A percentile compares a stretch with the other conserved stretches of the same genome.
Conservation (phyloP, 2,329 filamentous ascomycete genomes). For the Colletotrichum liriopes region DNA sequence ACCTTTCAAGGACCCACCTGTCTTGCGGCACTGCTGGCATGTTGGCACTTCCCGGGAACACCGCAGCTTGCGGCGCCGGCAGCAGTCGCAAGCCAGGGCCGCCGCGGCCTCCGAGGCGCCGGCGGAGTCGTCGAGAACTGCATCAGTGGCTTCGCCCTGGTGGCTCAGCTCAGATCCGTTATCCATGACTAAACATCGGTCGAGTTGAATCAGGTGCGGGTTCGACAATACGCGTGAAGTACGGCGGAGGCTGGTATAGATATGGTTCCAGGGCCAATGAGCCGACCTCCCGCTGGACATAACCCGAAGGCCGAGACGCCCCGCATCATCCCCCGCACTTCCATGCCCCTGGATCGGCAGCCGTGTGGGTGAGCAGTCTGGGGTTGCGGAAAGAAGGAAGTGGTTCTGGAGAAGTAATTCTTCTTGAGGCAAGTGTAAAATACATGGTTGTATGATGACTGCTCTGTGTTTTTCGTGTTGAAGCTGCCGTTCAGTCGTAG, state of each 20-base stretch:
- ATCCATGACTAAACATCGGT: not conserved
- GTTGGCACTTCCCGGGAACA: too few relatives aligned
- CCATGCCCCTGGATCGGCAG: not conserved
- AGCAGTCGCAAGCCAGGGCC: too few relatives aligned
- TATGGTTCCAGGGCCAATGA: slow-evolving; percentile 13
- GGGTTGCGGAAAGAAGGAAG: not conserved
- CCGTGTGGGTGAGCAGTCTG: not conserved
- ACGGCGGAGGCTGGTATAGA: slow-evolving; percentile 5
- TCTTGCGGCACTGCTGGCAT: too few relatives aligned
- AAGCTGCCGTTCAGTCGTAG: slow-evolving; percentile 50
- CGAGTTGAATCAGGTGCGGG: not conserved
- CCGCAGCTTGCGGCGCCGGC: too few relatives aligned
- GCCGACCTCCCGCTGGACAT: not conserved
- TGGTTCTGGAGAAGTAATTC: not conserved
- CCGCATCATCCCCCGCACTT: slow-evolving; percentile 3
- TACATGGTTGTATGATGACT: slow-evolving; percentile 38
- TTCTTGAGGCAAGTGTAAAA: not conserved
- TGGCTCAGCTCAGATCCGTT: slow-evolving; percentile 10
- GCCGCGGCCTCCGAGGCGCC: not conserved
- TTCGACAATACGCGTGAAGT: slow-evolving; percentile 1
- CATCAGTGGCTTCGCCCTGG: slow-evolving; percentile 46
- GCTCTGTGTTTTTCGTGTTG: not conserved
- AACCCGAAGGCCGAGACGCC: slow-evolving; percentile 3
- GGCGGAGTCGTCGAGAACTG: slow-evolving; percentile 43
- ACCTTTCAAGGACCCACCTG: too few relatives aligned